Base-by-base conservation (phyloP, 202 grass and related monocot genomes). In the Setaria viridis region DNA sequence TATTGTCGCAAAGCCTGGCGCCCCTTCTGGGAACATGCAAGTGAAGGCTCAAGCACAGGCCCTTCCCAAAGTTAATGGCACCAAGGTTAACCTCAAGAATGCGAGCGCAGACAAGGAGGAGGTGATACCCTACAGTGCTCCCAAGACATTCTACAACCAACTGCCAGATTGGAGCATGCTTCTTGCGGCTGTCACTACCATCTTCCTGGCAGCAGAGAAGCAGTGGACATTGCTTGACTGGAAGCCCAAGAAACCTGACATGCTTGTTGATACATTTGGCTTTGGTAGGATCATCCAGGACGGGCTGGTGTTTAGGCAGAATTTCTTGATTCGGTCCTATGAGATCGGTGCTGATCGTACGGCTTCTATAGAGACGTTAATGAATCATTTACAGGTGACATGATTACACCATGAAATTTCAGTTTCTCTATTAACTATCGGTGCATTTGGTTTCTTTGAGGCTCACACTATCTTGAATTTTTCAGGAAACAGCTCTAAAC, bases 401-500 rank as follows among this genome's bases (percentile, higher is more conserved):
- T 47, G 82, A 46, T 76, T 37, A 15, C 33, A 46, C 72, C 53
- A 19, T 46, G 21, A 21, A 69, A 19, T 32, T 67, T 62, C 41
- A 74, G 67, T 55, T 80, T 66, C 30, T 74, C 29, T 2, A 17
- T 25, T 80, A 67, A 41, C 9, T 46, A 34, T 37, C 70, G 14
- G 45, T 48, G 54, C 21, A 50, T 80, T 67, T 56, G 34, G 32
- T 72, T 84, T 86, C 84, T 16, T 67, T 39, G 41, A 21, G 33
- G 1, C 72, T 85, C 11, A 81, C 33, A 4, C 21, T 84, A 46
- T 43, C 50, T 66, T 2, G 3, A 51, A 5, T 11, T 87, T 84
- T 89, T 34, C 86, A 99, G 97, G 97, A 99, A 91, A 99, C 97
- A 2, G 97, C 94, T n/a, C 94, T 99, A 80, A 99, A 99, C 50